phyloP scores from a whole-genome alignment of 83 land plant genomes.

The Picea engelmannii region DNA sequence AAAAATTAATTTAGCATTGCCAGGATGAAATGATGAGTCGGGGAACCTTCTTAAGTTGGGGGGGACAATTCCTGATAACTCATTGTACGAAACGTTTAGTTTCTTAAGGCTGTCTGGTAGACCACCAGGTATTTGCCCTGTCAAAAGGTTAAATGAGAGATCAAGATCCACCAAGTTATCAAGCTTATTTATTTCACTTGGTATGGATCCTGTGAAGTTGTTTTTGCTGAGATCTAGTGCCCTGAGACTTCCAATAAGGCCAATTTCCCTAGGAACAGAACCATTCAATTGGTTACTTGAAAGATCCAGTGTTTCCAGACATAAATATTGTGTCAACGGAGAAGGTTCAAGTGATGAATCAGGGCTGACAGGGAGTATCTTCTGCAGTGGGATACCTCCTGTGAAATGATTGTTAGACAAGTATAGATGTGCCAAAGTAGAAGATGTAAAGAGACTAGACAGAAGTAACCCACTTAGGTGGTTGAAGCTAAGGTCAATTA shows the following conservation, averaged over 20 bases:
- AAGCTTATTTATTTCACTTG: conserved; percentile 46
- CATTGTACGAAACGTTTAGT: conserved; percentile 71
- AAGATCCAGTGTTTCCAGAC: conserved; percentile 58
- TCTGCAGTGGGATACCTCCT: conserved; percentile 40
- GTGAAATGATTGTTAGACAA: conserved; percentile 54
- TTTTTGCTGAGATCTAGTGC: conserved; percentile 55
- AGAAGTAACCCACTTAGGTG: conserved; percentile 50
- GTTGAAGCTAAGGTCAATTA: conserved; percentile 73
- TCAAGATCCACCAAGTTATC: conserved; percentile 59
- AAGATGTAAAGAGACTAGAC: conserved; percentile 42
- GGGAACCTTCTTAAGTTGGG: conserved; percentile 72
- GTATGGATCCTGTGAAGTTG: conserved; percentile 55
- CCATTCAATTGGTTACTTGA: conserved; percentile 71
- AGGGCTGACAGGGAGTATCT: conserved; percentile 26
- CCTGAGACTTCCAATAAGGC: conserved; percentile 37
- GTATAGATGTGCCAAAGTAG: conserved; percentile 63
- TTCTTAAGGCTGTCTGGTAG: conserved; percentile 45
- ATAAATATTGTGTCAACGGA: conserved; percentile 17
- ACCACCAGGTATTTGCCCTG: conserved; percentile 71
- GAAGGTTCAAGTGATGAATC: conserved; percentile 14
- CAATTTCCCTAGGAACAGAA: conserved; percentile 49
- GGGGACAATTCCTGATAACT: conserved; percentile 80
- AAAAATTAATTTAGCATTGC: conserved; percentile 57
- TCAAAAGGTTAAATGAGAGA: conserved; percentile 63
- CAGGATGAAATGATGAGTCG: conserved; percentile 86